Conservation (phyloP, 768 basidiomycete genomes). For the Xerocomellus dryophilus region DNA sequence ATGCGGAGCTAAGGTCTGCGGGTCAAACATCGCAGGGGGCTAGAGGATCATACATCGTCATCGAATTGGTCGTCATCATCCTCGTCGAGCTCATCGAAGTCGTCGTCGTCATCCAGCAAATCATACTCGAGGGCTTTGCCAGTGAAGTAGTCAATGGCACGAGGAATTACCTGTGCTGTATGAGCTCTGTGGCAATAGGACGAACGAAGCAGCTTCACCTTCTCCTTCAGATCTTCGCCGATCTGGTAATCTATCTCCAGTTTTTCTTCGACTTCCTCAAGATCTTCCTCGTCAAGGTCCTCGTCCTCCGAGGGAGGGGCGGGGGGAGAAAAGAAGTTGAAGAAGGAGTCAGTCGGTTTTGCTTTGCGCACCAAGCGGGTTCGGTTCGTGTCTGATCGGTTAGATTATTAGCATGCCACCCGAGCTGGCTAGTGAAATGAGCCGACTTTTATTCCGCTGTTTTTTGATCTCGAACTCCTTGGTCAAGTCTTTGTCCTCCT, state of each 20-base stretch:
- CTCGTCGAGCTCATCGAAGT: constrained; percentile 57
- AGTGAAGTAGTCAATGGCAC: constrained; percentile 95
- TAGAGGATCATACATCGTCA: constrained; percentile 48
- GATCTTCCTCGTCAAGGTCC: constrained; percentile 78
- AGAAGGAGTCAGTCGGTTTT: constrained; percentile 91
- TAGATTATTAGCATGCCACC: not conserved
- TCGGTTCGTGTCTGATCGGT: constrained; percentile 67
- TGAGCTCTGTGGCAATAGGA: not conserved
- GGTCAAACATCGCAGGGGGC: constrained; percentile 15
- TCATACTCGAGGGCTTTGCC: constrained; percentile 92
- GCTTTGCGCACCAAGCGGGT: constrained; percentile 84
- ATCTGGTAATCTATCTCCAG: constrained; percentile 97
- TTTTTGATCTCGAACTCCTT: constrained; percentile 99
- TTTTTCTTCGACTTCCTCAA: constrained; percentile 89
- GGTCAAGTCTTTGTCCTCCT: constrained; percentile 96
- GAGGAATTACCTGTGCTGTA: constrained; percentile 74
- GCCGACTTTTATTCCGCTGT: constrained; percentile 95
- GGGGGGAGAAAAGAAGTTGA: constrained; percentile 96
- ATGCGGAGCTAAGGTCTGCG: constrained; percentile 16
- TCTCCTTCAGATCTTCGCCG: constrained; percentile 97
- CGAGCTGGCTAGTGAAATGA: not conserved
- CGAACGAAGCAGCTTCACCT: constrained; percentile 45
- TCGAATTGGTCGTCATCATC: constrained; percentile 53
- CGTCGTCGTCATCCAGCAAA: constrained; percentile 50
- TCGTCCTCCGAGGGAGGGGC: constrained; percentile 64